Evolutionary conservation across 495 filamentous ascomycete species (phyloP).

Genomic region (Tetracladium marchalianum): DNA sequence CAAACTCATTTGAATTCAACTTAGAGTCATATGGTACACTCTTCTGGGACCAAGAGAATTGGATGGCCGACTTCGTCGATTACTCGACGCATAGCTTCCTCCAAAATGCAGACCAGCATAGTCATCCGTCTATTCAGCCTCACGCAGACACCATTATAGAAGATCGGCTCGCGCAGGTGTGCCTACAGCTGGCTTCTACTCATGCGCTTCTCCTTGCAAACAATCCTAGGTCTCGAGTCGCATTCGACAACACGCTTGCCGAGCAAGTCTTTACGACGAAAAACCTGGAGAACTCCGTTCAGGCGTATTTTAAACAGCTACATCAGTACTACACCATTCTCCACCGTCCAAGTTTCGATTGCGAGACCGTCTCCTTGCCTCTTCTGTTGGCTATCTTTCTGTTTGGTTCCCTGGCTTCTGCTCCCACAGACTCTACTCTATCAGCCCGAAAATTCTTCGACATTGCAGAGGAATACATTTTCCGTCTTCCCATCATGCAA

Average conservation of each 20-base stretch:
- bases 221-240: not conserved
- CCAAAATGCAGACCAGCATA: not conserved
- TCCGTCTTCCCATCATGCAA: constrained; percentile 22
- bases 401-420: constrained; percentile 25
- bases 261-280: constrained; percentile 22
- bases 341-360: constrained; percentile 31
- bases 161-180: not conserved
- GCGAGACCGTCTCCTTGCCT: constrained; percentile 24
- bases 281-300: constrained; percentile 27
- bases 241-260: not conserved
- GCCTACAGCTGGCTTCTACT: not conserved
- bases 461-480: constrained; percentile 31
- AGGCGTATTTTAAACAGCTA: constrained; percentile 30
- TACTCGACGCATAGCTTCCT: not conserved
- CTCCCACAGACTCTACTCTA: constrained; percentile 16
- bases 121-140: not conserved
- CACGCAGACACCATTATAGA: not conserved
- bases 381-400: constrained; percentile 28
- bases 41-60: not conserved
- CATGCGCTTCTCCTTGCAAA: not conserved
- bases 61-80: not conserved
- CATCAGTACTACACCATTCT: constrained; percentile 32
- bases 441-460: constrained; percentile 25
- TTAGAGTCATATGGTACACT: not conserved
- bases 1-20: not conserved